Conservation (phyloP, 352 stramenopile genomes). For the Detonula confervacea region DNA sequence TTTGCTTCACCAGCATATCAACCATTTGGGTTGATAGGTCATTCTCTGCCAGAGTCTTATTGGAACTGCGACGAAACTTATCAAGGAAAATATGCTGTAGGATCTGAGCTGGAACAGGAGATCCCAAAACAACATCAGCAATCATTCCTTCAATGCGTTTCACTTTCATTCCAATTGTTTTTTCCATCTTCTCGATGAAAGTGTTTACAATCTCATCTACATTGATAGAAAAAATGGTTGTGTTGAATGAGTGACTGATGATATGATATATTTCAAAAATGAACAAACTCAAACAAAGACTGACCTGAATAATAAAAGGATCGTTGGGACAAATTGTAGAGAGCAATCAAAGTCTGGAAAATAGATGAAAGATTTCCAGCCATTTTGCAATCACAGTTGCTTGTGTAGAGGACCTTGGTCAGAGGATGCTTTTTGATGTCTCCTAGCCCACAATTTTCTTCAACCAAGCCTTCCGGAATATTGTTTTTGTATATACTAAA, state of each 20-base stretch:
- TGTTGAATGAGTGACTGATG: constrained; percentile 1
- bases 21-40: constrained; percentile 46
- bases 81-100: constrained; percentile 62
- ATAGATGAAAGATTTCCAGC: constrained; percentile 69
- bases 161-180: constrained; percentile 55
- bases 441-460: constrained; percentile 29
- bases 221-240: not conserved
- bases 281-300: no score
- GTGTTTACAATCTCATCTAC: constrained; percentile 75
- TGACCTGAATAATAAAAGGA: constrained; percentile 69
- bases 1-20: constrained; percentile 52
- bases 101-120: constrained; percentile 50
- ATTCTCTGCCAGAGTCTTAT: constrained; percentile 47
- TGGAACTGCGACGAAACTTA: constrained; percentile 62
- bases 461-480: constrained; percentile 47
- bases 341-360: constrained; percentile 68
- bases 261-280: no score
- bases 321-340: constrained; percentile 62
- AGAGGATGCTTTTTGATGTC: constrained; percentile 66
- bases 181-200: constrained; percentile 76
- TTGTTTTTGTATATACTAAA: constrained; percentile 74
- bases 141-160: constrained; percentile 54
- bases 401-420: constrained; percentile 62
- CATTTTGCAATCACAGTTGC: constrained; percentile 73
- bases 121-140: constrained; percentile 32